These are phyloP conservation scores for Wallacemonas sp. DNA, from an alignment of 208 protist species.

Conservation along the genomic window DNA sequence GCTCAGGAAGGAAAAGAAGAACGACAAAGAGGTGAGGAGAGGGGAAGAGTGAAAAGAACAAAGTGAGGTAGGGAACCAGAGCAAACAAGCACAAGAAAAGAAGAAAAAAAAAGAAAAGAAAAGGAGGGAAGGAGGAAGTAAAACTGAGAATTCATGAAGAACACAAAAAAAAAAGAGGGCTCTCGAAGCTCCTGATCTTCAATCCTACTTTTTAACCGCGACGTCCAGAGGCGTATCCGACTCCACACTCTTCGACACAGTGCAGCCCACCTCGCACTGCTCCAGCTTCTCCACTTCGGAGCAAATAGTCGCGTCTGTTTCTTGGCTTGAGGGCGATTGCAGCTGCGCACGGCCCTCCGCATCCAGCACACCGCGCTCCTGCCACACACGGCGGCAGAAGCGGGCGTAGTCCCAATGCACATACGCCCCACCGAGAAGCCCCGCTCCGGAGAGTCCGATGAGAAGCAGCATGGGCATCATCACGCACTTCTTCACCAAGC, in stretches of 20 bases:
- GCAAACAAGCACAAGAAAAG: not conserved
- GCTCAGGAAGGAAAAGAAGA: not conserved
- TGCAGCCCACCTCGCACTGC: conserved; percentile 3
- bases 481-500: conserved; percentile 19
- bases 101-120: conserved; percentile 4
- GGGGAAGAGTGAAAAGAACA: not conserved
- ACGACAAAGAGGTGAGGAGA: not conserved
- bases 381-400: conserved; percentile 20
- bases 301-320: conserved; percentile 19
- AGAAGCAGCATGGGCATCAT: conserved; percentile 30
- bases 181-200: no score
- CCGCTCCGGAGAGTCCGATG: conserved; percentile 13
- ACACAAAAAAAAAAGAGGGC: no score
- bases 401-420: conserved; percentile 21
- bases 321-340: not conserved
- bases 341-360: conserved; percentile 10
- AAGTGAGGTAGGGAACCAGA: no score
- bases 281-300: conserved; percentile 9
- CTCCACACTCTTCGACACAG: conserved; percentile 5
- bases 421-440: conserved; percentile 16
- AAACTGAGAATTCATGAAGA: not conserved
- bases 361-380: conserved; percentile 24
- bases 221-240: not conserved
- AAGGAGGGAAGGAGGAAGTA: not conserved
- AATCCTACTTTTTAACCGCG: not conserved